Conservation (phyloP, 306 rosid species). For the Cyclanthera cordifolia region DNA sequence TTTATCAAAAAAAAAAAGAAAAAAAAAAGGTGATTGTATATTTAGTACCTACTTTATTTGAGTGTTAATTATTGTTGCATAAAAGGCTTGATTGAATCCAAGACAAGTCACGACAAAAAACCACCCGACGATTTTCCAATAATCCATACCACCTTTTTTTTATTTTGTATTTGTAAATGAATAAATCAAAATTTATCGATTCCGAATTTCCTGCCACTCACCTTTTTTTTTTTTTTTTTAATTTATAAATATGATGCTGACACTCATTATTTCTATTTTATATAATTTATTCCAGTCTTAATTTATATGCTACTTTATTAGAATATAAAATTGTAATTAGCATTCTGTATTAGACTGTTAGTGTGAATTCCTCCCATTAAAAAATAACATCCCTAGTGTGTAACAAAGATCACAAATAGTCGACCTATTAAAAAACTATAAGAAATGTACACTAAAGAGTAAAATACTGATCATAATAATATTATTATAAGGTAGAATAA, state of each 20-base stretch:
- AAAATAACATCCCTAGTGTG: too few species aligned
- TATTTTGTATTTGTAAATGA: background rate
- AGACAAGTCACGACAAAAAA: background rate
- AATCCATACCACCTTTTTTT: background rate
- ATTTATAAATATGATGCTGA: background rate
- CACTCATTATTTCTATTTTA: background rate
- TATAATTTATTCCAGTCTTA: too few species aligned
- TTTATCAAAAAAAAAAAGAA: too few species aligned
- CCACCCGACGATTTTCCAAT: conserved; percentile 1
- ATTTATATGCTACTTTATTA: too few species aligned
- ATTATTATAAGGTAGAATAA: too few species aligned
- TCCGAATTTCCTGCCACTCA: conserved; percentile 1
- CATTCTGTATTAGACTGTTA: too few species aligned
- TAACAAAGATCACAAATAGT: too few species aligned
- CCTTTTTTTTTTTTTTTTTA: background rate
- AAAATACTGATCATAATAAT: too few species aligned
- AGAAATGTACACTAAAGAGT: too few species aligned
- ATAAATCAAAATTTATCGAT: background rate
- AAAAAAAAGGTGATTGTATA: too few species aligned
- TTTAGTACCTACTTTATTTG: background rate
- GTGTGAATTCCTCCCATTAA: too few species aligned
- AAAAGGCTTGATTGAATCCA: background rate
- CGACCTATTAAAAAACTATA: too few species aligned
- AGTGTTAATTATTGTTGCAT: background rate
- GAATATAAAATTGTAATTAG: background rate